These are phyloP conservation scores for Neurospora sp. DNA, from an alignment of 495 filamentous ascomycete species.

Conservation along the genomic window DNA sequence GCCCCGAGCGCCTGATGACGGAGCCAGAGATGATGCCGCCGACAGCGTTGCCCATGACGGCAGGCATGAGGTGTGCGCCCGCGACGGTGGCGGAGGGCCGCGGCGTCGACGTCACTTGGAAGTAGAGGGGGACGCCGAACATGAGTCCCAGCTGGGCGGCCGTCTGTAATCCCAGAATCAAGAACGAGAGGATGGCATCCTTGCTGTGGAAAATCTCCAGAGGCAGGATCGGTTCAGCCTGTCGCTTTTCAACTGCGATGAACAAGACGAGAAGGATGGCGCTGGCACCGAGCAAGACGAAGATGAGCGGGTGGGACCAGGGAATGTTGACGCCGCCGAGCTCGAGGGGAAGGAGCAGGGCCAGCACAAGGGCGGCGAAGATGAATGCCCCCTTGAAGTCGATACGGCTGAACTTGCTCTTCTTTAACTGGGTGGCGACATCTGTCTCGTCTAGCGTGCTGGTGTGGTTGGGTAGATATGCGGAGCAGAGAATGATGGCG, in stretches of 20 bases:
- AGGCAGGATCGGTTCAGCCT: slow-evolving; percentile 53
- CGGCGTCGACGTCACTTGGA: slow-evolving; percentile 46
- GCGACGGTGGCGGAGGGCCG: slow-evolving; percentile 42
- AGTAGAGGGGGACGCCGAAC: slow-evolving; percentile 57
- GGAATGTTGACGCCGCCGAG: slow-evolving; percentile 47
- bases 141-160: slow-evolving; percentile 50
- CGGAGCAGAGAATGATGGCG: slow-evolving; percentile 41
- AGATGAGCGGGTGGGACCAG: slow-evolving; percentile 42
- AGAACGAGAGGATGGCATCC: slow-evolving; percentile 46
- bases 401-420: slow-evolving; percentile 35
- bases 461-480: slow-evolving; percentile 28
- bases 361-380: slow-evolving; percentile 37
- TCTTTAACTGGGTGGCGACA: background rate
- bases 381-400: slow-evolving; percentile 49
- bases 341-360: slow-evolving; percentile 46
- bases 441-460: background rate
- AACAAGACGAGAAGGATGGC: slow-evolving; percentile 29
- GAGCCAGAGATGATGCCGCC: slow-evolving; percentile 51
- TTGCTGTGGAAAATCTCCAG: slow-evolving; percentile 44
- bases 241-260: slow-evolving; percentile 43
- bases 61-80: slow-evolving; percentile 53
- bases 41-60: slow-evolving; percentile 54
- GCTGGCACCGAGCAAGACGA: slow-evolving; percentile 22
- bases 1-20: slow-evolving; percentile 47
- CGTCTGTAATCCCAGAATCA: slow-evolving; percentile 42